Base-by-base conservation (phyloP, 768 basidiomycete species). In the Lactarius evosmus region DNA sequence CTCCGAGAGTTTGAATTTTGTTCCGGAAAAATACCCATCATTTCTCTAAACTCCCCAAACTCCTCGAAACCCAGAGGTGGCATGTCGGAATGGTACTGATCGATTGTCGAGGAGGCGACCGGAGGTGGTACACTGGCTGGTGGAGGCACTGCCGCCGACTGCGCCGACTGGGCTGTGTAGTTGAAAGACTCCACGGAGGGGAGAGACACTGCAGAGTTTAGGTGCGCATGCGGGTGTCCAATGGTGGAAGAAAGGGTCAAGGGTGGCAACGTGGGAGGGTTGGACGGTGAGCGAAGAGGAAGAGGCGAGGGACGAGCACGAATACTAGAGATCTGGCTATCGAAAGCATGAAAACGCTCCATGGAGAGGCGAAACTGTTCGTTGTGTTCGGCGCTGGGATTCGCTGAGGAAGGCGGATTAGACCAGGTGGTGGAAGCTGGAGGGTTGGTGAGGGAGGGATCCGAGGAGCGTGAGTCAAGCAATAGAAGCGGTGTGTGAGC, bases 311-410 rank as follows among this genome's bases (percentile, higher is more conserved):
- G 67, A 49, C 60, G 57, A 32, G 63, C 16, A 56, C 67, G 67
- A 34, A 68, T 56, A 17, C 32, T 67, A 41, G 67, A 68, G 38
- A 68, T 68, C 56, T 68, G 66, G 46, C 67, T 68, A 55, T 68
- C 67, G 49, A 68, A 68, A 2, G 67, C 66, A 56, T 63, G 66
- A 25, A 68, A 68, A 27, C 67, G 61, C 54, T 68, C 67, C 67
- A 68, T 68, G 34, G 67, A 68, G 19, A 63, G 55, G 22, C 66
- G 57, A 53, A 68, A 68, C 49, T 68, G 66, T 19, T 68, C 67
- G 60, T 61, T 68, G 55, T 58, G 58, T n/a, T 58, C 58, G 12
- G 36, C 22, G 25, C 5, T 41, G 17, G 67, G 16, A 30, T 41
- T 58, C 8, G 41, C 44, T 8, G 57, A 49, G 34, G 61, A 57